These are phyloP conservation scores for Beta lomatogona DNA, from an alignment of 179 eudicot genomes.

Conservation along the genomic window DNA sequence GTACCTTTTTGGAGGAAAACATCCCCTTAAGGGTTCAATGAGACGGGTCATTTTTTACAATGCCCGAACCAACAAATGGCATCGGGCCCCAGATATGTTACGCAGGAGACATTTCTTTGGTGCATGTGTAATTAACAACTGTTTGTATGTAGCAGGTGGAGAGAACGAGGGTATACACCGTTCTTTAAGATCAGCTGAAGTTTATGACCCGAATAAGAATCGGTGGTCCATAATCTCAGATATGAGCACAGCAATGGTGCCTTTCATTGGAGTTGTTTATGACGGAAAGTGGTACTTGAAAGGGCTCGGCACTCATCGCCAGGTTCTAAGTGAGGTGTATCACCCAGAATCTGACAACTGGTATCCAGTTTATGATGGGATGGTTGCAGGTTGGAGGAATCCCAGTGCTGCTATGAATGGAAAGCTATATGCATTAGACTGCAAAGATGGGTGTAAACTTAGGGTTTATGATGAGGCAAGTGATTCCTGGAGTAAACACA, in stretches of 20 bases:
- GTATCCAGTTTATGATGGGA: slow-evolving; percentile 68
- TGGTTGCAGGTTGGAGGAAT: slow-evolving; percentile 91
- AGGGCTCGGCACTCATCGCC: slow-evolving; percentile 81
- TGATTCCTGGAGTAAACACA: slow-evolving; percentile 76
- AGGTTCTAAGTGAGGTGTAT: slow-evolving; percentile 78
- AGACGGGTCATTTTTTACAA: slow-evolving; percentile 82
- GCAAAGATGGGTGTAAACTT: slow-evolving; percentile 89
- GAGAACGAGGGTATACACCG: slow-evolving; percentile 75
- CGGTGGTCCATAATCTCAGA: slow-evolving; percentile 79
- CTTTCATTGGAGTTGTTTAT: slow-evolving; percentile 80
- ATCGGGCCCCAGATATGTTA: slow-evolving; percentile 90
- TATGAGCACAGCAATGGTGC: slow-evolving; percentile 91
- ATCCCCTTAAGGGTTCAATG: slow-evolving; percentile 92
- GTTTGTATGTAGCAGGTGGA: slow-evolving; percentile 95
- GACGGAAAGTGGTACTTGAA: slow-evolving; percentile 88
- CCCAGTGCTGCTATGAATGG: slow-evolving; percentile 69
- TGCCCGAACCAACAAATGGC: slow-evolving; percentile 90
- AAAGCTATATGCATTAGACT: slow-evolving; percentile 76
- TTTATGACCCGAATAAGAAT: slow-evolving; percentile 82
- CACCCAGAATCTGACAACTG: slow-evolving; percentile 71
- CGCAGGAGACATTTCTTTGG: slow-evolving; percentile 82
- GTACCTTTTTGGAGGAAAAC: slow-evolving; percentile 84
- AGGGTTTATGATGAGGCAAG: slow-evolving; percentile 73
- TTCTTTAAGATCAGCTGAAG: slow-evolving; percentile 80
- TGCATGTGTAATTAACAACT: slow-evolving; percentile 86